A percentile compares a stretch with the other conserved stretches of the same genome.
These are phyloP conservation scores for Cystofilobasidium ferigula DNA, from an alignment of 768 basidiomycete species.

Conservation along the genomic window DNA sequence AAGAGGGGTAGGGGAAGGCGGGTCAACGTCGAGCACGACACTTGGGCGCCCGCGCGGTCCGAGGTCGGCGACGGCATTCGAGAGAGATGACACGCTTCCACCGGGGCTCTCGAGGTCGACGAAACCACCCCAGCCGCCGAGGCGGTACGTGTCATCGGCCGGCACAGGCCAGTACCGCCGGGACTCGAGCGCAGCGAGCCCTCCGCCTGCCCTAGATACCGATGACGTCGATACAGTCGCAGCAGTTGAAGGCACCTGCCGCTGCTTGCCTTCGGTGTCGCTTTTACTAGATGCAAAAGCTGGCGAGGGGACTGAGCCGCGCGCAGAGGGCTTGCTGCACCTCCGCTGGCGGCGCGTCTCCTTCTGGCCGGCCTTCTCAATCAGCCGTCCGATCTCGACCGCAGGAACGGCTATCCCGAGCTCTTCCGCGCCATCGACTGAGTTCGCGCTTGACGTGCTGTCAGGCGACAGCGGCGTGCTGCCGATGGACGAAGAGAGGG, in stretches of 20 bases:
- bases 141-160: slow-evolving; percentile 56
- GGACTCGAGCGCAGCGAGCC: neutral
- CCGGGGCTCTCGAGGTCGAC: neutral
- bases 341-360: slow-evolving; percentile 12
- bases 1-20: slow-evolving; percentile 30
- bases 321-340: neutral
- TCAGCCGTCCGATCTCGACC: slow-evolving; percentile 43
- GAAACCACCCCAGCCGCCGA: slow-evolving; percentile 53
- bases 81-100: neutral
- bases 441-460: neutral
- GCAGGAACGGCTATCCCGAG: slow-evolving; percentile 54
- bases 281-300: too few relatives aligned
- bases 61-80: slow-evolving; percentile 32
- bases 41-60: slow-evolving; percentile 29
- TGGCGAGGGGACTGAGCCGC: neutral
- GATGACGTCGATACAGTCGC: neutral
- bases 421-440: slow-evolving; percentile 39
- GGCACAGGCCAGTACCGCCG: slow-evolving; percentile 54
- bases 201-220: too few relatives aligned
- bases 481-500: neutral
- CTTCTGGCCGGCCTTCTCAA: neutral
- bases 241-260: neutral
- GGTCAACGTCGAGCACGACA: neutral
- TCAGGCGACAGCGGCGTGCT: neutral
- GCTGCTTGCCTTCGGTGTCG: neutral